Conservation (phyloP, 75 land plant species). For the Adiantum capillusveneris region DNA sequence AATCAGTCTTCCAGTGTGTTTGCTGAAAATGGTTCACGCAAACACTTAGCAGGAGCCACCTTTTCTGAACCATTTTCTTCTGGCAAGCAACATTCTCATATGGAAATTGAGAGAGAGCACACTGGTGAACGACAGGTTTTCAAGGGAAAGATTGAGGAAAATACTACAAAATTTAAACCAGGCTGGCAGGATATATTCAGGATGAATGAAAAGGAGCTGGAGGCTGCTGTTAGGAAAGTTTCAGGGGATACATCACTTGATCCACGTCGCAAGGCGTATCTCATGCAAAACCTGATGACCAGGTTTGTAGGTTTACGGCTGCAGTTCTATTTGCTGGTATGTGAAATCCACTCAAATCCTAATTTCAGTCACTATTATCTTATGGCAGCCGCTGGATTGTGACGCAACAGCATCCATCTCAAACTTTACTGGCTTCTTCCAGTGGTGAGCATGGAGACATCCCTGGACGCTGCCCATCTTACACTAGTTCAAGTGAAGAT, state of each 20-base stretch:
- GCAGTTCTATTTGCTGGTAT: no score
- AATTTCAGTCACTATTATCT: no score
- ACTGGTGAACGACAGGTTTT: not conserved
- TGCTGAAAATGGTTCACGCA: not conserved
- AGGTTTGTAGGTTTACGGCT: no score
- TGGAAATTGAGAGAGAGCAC: no score
- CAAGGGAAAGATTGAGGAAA: constrained; percentile 11
- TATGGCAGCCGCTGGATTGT: constrained; percentile 69
- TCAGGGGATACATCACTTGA: constrained; percentile 68
- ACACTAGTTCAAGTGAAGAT: constrained; percentile 30
- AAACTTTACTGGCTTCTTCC: not conserved
- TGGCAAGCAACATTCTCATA: no score
- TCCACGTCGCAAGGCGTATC: constrained; percentile 45
- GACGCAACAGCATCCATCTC: constrained; percentile 28
- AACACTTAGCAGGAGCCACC: not conserved
- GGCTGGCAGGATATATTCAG: constrained; percentile 40
- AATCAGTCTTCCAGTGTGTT: not conserved
- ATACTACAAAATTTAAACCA: constrained; percentile 26
- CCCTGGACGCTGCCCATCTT: constrained; percentile 53
- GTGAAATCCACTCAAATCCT: no score
- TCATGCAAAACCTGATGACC: constrained; percentile 67
- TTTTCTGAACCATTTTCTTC: not conserved
- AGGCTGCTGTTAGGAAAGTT: constrained; percentile 56
- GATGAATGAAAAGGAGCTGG: constrained; percentile 68
- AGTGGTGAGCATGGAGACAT: constrained; percentile 27